Evolutionary conservation across 768 basidiomycete genomes (phyloP).

Genomic region (Leucosporidium creatinivorum): DNA sequence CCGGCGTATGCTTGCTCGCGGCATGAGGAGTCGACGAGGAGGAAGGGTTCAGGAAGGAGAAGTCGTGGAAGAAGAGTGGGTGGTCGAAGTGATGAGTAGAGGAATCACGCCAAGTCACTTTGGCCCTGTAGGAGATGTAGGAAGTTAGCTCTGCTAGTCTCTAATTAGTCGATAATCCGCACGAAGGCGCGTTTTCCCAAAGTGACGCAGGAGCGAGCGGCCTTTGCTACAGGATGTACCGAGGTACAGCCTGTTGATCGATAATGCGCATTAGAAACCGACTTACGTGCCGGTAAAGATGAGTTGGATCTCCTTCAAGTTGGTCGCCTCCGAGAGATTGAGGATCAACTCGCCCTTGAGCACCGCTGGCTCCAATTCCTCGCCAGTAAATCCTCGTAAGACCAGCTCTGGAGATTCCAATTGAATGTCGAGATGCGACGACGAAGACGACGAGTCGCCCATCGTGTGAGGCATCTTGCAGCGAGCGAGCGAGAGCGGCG

Average conservation of each 20-base stretch:
- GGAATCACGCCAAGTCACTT: slow-evolving; percentile 34
- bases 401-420: slow-evolving; percentile 63
- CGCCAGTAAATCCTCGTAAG: slow-evolving; percentile 55
- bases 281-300: slow-evolving; percentile 67
- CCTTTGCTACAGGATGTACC: not conserved
- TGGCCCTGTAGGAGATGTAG: slow-evolving; percentile 12
- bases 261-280: no score
- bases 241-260: not conserved
- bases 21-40: slow-evolving; percentile 15
- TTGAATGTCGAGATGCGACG: slow-evolving; percentile 56
- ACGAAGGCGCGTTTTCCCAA: no score
- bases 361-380: slow-evolving; percentile 71
- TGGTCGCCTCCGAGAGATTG: slow-evolving; percentile 69
- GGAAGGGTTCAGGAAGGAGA: slow-evolving; percentile 35
- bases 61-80: slow-evolving; percentile 37
- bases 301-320: slow-evolving; percentile 50
- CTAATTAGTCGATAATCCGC: no score
- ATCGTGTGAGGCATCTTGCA: slow-evolving; percentile 1
- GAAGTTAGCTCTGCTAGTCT: not conserved
- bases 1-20: slow-evolving; percentile 27
- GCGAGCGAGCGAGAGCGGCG: not conserved
- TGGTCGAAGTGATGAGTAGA: slow-evolving; percentile 34
- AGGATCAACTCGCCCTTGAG: slow-evolving; percentile 76
- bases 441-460: slow-evolving; percentile 9
- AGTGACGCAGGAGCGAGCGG: no score